phyloP scores from a whole-genome alignment of 495 filamentous ascomycete species.

The Evansstolkia leycettana region DNA sequence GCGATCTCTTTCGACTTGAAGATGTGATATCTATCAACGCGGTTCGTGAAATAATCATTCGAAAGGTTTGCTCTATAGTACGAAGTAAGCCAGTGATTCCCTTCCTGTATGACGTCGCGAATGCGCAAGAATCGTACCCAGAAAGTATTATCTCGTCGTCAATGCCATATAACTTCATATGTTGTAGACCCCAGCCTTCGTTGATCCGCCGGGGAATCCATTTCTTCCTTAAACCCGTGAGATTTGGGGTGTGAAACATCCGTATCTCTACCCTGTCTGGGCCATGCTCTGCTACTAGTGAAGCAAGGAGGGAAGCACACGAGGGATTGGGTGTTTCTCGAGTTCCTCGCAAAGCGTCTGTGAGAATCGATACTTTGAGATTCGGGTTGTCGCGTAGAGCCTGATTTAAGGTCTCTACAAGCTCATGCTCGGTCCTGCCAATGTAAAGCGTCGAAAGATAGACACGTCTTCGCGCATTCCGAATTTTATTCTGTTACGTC shows the following conservation, averaged over 20 bases:
- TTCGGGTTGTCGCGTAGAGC: conserved; percentile 68
- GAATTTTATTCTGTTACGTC: conserved; percentile 57
- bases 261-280: conserved; percentile 79
- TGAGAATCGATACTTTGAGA: conserved; percentile 82
- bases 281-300: conserved; percentile 73
- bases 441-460: conserved; percentile 95
- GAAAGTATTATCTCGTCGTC: conserved; percentile 95
- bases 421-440: conserved; percentile 82
- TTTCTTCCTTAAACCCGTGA: conserved; percentile 76
- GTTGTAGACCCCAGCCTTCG: conserved; percentile 95
- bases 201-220: conserved; percentile 82
- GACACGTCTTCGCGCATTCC: conserved; percentile 61
- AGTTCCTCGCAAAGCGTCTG: conserved; percentile 83
- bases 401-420: conserved; percentile 67
- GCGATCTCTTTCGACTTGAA: conserved; percentile 69
- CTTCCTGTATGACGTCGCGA: too few species aligned
- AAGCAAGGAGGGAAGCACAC: conserved; percentile 77
- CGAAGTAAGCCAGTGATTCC: neutral
- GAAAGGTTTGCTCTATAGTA: conserved; percentile 70
- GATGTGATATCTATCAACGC: conserved; percentile 89
- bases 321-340: conserved; percentile 80
- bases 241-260: conserved; percentile 95
- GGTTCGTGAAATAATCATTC: conserved; percentile 89
- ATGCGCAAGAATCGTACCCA: conserved; percentile 46
- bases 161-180: conserved; percentile 97